Percentiles rank a stretch among this genome's conserved stretches.
Evolutionary conservation across 192 early-diverging fungal genomes (phyloP).

Genomic region (Backusella parvicylindrica): DNA sequence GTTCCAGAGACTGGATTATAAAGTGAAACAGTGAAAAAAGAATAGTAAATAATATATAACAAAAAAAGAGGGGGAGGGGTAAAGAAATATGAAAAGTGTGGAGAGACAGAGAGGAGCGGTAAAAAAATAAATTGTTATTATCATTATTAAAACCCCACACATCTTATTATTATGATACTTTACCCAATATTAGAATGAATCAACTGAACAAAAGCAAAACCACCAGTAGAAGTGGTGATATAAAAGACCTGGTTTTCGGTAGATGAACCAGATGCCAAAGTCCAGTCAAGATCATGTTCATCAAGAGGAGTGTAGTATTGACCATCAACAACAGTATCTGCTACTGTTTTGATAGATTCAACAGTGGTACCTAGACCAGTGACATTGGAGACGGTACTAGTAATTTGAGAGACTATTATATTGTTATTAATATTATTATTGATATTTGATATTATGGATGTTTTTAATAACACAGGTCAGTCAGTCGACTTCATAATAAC

Average conservation of each 20-base stretch:
- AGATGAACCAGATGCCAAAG: constrained; percentile 62
- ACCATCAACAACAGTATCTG: constrained; percentile 34
- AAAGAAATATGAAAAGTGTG: not conserved
- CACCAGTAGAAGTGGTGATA: constrained; percentile 67
- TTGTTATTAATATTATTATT: not conserved
- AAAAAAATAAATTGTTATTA: not conserved
- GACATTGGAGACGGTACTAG: constrained; percentile 32
- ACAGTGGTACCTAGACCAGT: constrained; percentile 24
- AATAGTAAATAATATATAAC: constrained; percentile 2
- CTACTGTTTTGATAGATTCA: constrained; percentile 31
- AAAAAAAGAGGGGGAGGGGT: not conserved
- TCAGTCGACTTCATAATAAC: not conserved
- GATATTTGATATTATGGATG: not conserved
- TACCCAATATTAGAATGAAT: constrained; percentile 86
- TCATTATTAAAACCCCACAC: not conserved
- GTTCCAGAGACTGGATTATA: constrained; percentile 33
- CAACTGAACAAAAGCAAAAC: constrained; percentile 84
- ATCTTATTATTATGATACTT: constrained; percentile 1
- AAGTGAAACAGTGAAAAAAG: not conserved
- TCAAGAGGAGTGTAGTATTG: constrained; percentile 47
- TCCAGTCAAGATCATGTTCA: constrained; percentile 68
- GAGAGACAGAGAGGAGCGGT: not conserved
- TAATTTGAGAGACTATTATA: constrained; percentile 28
- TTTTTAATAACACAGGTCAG: not conserved
- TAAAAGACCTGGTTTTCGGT: constrained; percentile 93